Percentiles rank a stretch among this genome's conserved stretches.
phyloP scores from a whole-genome alignment of 176 grass and related monocot genomes.

The Carex parvula region DNA sequence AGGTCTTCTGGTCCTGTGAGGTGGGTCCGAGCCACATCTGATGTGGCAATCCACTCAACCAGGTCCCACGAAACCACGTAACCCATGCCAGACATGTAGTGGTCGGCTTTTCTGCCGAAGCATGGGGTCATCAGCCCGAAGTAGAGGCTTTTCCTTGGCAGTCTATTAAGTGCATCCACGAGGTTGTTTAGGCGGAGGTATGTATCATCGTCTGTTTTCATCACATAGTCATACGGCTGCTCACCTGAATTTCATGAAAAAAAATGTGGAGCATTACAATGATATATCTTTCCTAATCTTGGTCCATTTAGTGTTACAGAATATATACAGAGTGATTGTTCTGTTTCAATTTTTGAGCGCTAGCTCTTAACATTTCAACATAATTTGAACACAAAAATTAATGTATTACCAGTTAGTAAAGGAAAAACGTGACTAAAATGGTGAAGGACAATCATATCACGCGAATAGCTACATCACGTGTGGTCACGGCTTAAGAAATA shows the following conservation, averaged over 20 bases:
- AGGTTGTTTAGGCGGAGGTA: constrained; percentile 41
- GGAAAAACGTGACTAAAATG: too few species aligned
- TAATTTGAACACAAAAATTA: neutral
- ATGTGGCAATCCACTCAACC: constrained; percentile 56
- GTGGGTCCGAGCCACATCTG: constrained; percentile 29
- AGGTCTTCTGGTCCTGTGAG: constrained; percentile 45
- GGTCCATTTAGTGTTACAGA: neutral
- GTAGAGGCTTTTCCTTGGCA: constrained; percentile 39
- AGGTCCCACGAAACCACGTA: constrained; percentile 45
- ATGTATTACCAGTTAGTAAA: neutral
- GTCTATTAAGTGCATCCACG: constrained; percentile 26
- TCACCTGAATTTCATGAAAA: constrained; percentile 2
- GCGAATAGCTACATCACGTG: too few species aligned
- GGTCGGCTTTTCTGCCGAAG: constrained; percentile 1
- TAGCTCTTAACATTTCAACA: neutral
- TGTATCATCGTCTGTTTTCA: constrained; percentile 67
- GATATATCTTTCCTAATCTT: neutral
- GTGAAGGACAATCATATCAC: too few species aligned
- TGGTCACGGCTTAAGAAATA: too few species aligned
- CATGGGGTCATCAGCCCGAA: constrained; percentile 43
- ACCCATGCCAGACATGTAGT: constrained; percentile 62
- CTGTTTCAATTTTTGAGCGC: neutral
- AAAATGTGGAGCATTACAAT: neutral
- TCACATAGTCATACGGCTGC: constrained; percentile 55
- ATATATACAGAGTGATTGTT: neutral